Base-by-base conservation (phyloP, 495 filamentous ascomycete genomes). In the Penicillium manginii region DNA sequence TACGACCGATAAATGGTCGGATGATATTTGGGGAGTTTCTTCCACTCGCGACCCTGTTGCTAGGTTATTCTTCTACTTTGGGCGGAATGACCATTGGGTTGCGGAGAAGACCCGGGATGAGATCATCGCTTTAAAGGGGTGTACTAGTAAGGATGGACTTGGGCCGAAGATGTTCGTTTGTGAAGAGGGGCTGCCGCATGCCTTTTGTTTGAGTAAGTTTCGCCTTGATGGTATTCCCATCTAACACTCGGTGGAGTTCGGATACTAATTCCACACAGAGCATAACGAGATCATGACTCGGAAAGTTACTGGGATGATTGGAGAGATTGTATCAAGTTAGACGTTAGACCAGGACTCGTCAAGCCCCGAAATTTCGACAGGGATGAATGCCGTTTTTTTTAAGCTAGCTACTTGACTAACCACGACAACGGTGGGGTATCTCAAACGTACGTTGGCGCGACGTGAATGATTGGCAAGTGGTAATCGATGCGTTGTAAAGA, bases 11-110 rank as follows among this genome's bases (percentile, higher is more conserved):
- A 79, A 75, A 63, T 97, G 93, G 93, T 82, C 81, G 32, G 78
- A 88, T 51, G 88, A 92, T 64, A 72, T 97, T 35, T 97, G 93
- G 93, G 90, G 89, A 26, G 66, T 72, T 23, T 65, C 65, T 3
- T 74, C 81, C 26, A 71, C 76, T 4, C 69, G 74, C n/a, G 76
- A 79, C 31, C 68, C 73, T 2, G 58, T 81, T 0, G 76, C 83
- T 4, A 85, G 83, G 52, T 76, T 96, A 51, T 84, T 87, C 45
- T 92, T 96, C 70, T 92, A 90, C 58, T 97, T 93, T 74, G 92
- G 84, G 2, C 66, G 84, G 35, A 70, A 80, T 61, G 93, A 97
- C 63, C 82, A 88, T 64, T 97, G 93, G 93, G 91, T 97, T 22
- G 88, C 88, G 1, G 77, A 90, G 53, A 73, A 82, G 69, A 87